Conservation (phyloP, 2,329 filamentous ascomycete genomes). For the Elsinoe ampelina region DNA sequence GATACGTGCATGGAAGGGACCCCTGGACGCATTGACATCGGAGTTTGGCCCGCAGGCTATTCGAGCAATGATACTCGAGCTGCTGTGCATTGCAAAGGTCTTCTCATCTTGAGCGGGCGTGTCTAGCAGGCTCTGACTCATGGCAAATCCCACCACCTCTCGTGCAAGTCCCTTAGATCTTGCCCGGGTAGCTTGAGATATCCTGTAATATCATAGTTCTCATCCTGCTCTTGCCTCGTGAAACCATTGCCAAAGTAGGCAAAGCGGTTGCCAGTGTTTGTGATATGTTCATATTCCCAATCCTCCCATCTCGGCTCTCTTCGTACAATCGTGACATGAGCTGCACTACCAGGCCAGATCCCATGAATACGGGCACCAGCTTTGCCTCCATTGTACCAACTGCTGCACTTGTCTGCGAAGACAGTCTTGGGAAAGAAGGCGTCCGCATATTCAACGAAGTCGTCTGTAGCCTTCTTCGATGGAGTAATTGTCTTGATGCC, state of each 20-base stretch:
- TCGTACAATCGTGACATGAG: conserved; percentile 51
- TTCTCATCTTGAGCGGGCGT: not conserved
- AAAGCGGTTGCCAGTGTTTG: conserved; percentile 42
- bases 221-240: conserved; percentile 50
- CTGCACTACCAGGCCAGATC: conserved; percentile 59
- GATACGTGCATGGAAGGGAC: not conserved
- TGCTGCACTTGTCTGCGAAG: conserved; percentile 54
- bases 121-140: not conserved
- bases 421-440: conserved; percentile 44
- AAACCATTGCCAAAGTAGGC: conserved; percentile 60
- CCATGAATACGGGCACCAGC: conserved; percentile 57
- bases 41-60: no score
- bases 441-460: conserved; percentile 31
- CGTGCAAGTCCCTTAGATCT: conserved; percentile 54
- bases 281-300: conserved; percentile 44
- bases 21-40: not conserved
- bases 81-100: not conserved
- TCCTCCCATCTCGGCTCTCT: conserved; percentile 51
- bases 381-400: conserved; percentile 61
- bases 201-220: conserved; percentile 50
- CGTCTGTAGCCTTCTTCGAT: conserved; percentile 45
- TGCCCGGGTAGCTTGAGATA: conserved; percentile 52
- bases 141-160: conserved; percentile 49
- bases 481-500: conserved; percentile 56
- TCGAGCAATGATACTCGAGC: no score